A percentile compares a stretch with the other conserved stretches of the same genome.
Evolutionary conservation across 495 filamentous ascomycete species (phyloP).

Genomic region (Apodospora peruviana): DNA sequence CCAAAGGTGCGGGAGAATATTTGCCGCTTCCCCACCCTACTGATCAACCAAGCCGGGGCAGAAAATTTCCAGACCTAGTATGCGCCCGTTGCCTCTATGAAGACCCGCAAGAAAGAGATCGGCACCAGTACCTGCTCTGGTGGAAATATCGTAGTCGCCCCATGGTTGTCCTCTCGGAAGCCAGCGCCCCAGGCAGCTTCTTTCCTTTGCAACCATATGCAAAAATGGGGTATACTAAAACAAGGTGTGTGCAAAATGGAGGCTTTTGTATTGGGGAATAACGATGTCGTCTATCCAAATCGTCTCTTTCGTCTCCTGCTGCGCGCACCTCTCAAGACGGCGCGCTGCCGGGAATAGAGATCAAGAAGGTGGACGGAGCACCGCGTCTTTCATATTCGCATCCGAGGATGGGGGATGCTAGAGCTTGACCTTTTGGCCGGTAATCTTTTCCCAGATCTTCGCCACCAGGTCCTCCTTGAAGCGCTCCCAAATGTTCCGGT

Average conservation of each 20-base stretch:
- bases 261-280: neutral
- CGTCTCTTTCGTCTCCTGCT: neutral
- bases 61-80: too few species aligned
- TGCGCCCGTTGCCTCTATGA: too few species aligned
- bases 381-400: constrained; percentile 12
- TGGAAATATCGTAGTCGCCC: neutral
- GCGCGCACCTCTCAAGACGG: neutral
- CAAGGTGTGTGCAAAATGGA: constrained; percentile 1
- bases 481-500: constrained; percentile 72
- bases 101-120: too few species aligned
- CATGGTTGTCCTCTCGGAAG: neutral
- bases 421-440: constrained; percentile 49
- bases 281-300: neutral
- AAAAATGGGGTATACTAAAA: constrained; percentile 6
- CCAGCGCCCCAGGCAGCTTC: neutral
- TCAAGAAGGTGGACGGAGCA: neutral
- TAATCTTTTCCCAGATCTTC: constrained; percentile 48
- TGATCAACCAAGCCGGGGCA: too few species aligned
- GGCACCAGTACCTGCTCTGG: neutral
- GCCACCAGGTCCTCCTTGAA: constrained; percentile 56
- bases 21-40: too few species aligned
- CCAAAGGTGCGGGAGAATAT: too few species aligned
- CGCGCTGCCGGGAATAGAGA: neutral
- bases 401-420: constrained; percentile 8
- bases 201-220: constrained; percentile 3